A percentile compares a stretch with the other conserved stretches of the same genome.
Evolutionary conservation across 1,139 yeast genomes (phyloP).

Genomic region (Geotrichum bryndzae): DNA sequence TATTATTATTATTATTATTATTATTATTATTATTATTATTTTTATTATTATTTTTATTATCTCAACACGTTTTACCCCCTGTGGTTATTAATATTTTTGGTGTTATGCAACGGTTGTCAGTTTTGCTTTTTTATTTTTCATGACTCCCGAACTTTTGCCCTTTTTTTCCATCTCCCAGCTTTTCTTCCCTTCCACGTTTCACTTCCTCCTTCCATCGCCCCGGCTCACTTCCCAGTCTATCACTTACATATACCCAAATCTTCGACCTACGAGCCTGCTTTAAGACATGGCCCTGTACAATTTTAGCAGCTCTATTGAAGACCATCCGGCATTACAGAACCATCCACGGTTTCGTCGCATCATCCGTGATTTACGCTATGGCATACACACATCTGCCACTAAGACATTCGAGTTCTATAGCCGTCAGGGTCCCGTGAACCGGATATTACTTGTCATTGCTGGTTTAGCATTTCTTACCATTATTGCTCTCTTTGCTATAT

Average conservation of each 20-base stretch:
- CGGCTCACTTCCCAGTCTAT: not conserved
- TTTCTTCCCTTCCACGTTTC: not conserved
- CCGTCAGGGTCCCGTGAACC: not conserved
- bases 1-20: too few relatives aligned
- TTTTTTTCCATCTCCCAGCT: too few relatives aligned
- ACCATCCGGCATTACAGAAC: conserved; percentile 1
- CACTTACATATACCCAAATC: not conserved
- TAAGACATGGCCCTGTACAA: not conserved
- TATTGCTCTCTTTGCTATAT: conserved; percentile 36
- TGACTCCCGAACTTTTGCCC: too few relatives aligned
- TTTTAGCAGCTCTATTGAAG: not conserved
- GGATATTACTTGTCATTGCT: conserved; percentile 1
- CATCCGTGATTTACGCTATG: conserved; percentile 1
- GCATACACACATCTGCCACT: conserved; percentile 1
- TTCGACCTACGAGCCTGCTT: not conserved
- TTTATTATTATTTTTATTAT: too few relatives aligned
- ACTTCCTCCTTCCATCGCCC: not conserved
- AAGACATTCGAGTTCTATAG: conserved; percentile 1
- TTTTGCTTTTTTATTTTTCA: too few relatives aligned
- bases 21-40: too few relatives aligned
- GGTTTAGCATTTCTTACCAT: conserved; percentile 17
- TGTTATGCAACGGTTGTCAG: too few relatives aligned
- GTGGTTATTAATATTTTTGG: too few relatives aligned
- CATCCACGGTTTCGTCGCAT: conserved; percentile 13
- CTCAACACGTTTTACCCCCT: too few relatives aligned